Evolutionary conservation across 2,329 filamentous ascomycete genomes (phyloP).

Genomic region (Aspergillus intermedius): DNA sequence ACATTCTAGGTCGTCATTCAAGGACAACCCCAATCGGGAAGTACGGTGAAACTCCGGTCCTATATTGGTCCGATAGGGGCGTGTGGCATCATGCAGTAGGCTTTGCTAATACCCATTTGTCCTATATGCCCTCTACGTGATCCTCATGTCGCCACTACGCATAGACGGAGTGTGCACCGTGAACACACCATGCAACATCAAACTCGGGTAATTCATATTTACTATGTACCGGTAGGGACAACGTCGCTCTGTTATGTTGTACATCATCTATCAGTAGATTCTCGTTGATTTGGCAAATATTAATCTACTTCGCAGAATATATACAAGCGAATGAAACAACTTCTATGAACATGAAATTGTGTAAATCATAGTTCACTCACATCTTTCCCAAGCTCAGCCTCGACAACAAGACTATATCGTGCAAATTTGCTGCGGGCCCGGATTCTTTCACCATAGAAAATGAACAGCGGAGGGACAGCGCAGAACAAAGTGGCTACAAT

Average conservation of each 20-base stretch:
- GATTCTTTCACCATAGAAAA: constrained; percentile 31
- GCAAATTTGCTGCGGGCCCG: constrained; percentile 33
- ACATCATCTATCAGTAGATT: neutral
- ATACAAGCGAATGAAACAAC: neutral
- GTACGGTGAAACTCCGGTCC: too few relatives aligned
- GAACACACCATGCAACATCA: too few relatives aligned
- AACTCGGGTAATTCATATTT: too few relatives aligned
- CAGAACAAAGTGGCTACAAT: constrained; percentile 38
- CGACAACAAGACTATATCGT: constrained; percentile 25
- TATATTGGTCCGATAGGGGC: too few relatives aligned
- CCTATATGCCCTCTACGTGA: neutral
- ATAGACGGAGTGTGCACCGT: too few relatives aligned
- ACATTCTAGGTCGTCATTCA: too few relatives aligned
- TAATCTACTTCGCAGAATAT: neutral
- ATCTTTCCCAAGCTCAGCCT: constrained; percentile 19
- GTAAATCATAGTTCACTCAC: constrained; percentile 10
- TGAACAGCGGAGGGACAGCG: constrained; percentile 31
- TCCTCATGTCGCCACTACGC: too few relatives aligned
- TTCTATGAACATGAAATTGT: too few relatives aligned
- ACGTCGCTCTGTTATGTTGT: too few relatives aligned
- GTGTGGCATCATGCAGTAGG: too few relatives aligned
- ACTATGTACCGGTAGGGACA: too few relatives aligned
- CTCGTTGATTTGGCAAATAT: neutral
- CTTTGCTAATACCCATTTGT: neutral
- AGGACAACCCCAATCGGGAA: too few relatives aligned